phyloP scores from a whole-genome alignment of 208 protist genomes.

The Vickermania spadyakhi region DNA sequence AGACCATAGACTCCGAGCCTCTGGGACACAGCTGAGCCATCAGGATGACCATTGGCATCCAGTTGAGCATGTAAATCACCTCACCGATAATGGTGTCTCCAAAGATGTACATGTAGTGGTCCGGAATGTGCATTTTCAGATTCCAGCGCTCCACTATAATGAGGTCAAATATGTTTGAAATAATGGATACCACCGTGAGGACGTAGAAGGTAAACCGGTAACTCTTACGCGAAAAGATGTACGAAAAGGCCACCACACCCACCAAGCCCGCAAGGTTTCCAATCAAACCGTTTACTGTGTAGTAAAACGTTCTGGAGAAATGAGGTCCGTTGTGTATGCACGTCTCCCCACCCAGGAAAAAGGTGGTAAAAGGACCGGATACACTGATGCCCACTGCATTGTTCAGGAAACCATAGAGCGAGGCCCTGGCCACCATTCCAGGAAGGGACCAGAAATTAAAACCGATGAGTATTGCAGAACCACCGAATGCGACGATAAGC shows the following conservation, averaged over 20 bases:
- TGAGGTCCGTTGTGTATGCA: conserved; percentile 31
- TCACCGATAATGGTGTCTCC: conserved; percentile 56
- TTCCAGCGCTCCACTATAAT: conserved; percentile 78
- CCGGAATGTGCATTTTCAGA: conserved; percentile 32
- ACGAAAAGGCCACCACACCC: conserved; percentile 43
- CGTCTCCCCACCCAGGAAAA: conserved; percentile 24
- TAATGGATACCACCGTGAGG: conserved; percentile 29
- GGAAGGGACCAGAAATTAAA: conserved; percentile 58
- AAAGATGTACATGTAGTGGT: conserved; percentile 66
- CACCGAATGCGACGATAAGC: background rate
- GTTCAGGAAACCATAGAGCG: conserved; percentile 51
- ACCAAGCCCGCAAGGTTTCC: conserved; percentile 46
- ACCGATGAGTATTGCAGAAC: conserved; percentile 5
- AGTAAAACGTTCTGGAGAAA: conserved; percentile 69
- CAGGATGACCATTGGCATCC: conserved; percentile 67
- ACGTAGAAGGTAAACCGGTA: conserved; percentile 44
- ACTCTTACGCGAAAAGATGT: conserved; percentile 55
- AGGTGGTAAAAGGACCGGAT: conserved; percentile 41
- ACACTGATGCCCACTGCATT: conserved; percentile 37
- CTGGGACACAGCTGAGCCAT: conserved; percentile 76
- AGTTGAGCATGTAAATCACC: conserved; percentile 55
- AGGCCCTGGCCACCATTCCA: conserved; percentile 47
- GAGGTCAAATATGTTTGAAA: conserved; percentile 52
- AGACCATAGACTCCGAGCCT: conserved; percentile 71
- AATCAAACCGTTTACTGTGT: conserved; percentile 34